Conservation (phyloP, 1,139 yeast genomes). For the Nakaseomyces uthaithaninus region DNA sequence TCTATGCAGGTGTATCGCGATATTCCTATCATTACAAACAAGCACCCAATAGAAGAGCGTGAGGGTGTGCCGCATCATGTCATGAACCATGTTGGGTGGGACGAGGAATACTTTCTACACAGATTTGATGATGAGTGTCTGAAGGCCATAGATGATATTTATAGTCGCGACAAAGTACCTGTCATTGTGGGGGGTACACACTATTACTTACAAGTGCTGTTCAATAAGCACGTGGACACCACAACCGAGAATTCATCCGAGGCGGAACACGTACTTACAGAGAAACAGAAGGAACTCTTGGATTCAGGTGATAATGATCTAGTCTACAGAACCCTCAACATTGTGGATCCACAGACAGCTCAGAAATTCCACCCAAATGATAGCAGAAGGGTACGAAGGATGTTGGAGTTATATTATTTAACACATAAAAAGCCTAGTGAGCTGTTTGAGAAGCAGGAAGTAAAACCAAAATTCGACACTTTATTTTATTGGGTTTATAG, state of each 20-base stretch:
- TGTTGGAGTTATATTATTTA: constrained; percentile 66
- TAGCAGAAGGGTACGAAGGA: constrained; percentile 64
- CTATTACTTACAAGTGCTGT: constrained; percentile 74
- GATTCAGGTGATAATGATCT: constrained; percentile 47
- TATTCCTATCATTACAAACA: constrained; percentile 74
- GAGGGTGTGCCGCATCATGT: constrained; percentile 74
- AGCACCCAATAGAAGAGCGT: constrained; percentile 76
- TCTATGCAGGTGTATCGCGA: constrained; percentile 89
- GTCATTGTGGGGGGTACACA: constrained; percentile 95
- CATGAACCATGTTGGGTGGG: constrained; percentile 76
- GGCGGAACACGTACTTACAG: constrained; percentile 28
- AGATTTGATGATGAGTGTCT: constrained; percentile 68
- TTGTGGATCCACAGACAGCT: constrained; percentile 65
- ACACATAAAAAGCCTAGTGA: constrained; percentile 67
- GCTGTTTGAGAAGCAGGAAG: constrained; percentile 55
- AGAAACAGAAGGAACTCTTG: constrained; percentile 42
- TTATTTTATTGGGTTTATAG: constrained; percentile 80
- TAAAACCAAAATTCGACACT: constrained; percentile 54
- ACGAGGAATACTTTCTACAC: constrained; percentile 76
- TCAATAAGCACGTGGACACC: constrained; percentile 34
- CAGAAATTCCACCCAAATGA: constrained; percentile 90
- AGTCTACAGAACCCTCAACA: constrained; percentile 42
- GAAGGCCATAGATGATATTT: constrained; percentile 49
- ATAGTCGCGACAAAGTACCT: constrained; percentile 63
- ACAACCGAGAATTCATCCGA: constrained; percentile 10